These are phyloP conservation scores for Curvularia hawaiiensis DNA, from an alignment of 2,329 filamentous ascomycete genomes.

Conservation along the genomic window DNA sequence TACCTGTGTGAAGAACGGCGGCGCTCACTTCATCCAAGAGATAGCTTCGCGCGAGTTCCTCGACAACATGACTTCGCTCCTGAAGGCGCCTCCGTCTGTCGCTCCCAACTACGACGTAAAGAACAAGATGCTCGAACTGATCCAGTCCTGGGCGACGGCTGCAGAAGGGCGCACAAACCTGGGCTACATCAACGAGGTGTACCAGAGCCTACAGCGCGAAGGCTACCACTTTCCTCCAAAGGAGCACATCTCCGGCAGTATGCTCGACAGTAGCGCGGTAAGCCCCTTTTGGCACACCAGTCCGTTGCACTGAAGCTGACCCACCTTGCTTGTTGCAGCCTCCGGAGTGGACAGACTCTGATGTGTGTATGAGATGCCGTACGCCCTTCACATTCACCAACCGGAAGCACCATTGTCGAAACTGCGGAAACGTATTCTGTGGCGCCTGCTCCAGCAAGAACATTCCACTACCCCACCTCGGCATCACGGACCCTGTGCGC, in stretches of 20 bases:
- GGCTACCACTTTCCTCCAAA: conserved; percentile 89
- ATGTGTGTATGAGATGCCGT: conserved; percentile 97
- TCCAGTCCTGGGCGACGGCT: conserved; percentile 91
- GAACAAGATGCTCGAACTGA: conserved; percentile 87
- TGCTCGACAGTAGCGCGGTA: conserved; percentile 96
- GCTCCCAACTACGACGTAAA: conserved; percentile 86
- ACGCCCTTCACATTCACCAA: conserved; percentile 97
- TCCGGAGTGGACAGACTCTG: conserved; percentile 96
- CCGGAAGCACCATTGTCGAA: conserved; percentile 96
- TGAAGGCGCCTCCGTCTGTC: conserved; percentile 76
- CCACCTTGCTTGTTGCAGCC: conserved; percentile 60
- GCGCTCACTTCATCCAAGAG: conserved; percentile 90
- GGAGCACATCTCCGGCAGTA: conserved; percentile 87
- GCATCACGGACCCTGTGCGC: conserved; percentile 86
- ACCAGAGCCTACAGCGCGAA: conserved; percentile 79
- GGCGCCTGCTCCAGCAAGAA: conserved; percentile 91
- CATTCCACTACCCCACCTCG: conserved; percentile 86
- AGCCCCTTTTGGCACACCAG: conserved; percentile 44
- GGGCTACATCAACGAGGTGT: conserved; percentile 86
- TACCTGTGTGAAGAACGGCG: conserved; percentile 98
- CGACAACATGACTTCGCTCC: conserved; percentile 90
- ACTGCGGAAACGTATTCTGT: conserved; percentile 97
- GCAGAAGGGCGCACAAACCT: conserved; percentile 84
- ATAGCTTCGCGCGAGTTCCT: conserved; percentile 98
- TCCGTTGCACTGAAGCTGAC: not conserved